These are phyloP conservation scores for Hortiboletus rubellus DNA, from an alignment of 1,284 basidiomycete genomes.

Conservation along the genomic window DNA sequence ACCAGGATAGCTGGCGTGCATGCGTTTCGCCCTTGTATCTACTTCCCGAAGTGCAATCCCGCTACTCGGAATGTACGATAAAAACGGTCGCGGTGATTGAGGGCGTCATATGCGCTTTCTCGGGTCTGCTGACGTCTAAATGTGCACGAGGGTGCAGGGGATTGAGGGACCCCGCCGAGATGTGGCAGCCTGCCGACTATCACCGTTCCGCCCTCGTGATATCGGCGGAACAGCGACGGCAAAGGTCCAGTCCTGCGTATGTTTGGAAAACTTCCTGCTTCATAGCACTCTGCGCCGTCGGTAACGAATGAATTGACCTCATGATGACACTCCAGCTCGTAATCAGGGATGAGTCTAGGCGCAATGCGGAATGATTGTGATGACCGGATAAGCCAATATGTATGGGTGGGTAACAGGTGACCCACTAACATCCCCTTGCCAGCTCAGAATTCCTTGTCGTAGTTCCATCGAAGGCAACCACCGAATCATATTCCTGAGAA, in stretches of 20 bases:
- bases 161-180: not conserved
- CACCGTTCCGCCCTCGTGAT: not conserved
- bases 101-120: not conserved
- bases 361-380: slow-evolving; percentile 7
- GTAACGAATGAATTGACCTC: slow-evolving; percentile 8
- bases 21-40: not conserved
- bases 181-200: slow-evolving; percentile 3
- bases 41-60: not conserved
- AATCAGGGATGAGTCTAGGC: not conserved
- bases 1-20: not conserved
- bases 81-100: not conserved
- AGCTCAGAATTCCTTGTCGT: not conserved
- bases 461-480: not conserved
- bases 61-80: not conserved
- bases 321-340: not conserved
- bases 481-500: not conserved
- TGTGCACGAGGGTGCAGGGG: not conserved
- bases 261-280: not conserved
- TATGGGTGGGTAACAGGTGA: not conserved
- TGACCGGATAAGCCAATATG: not conserved
- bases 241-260: not conserved
- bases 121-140: not conserved
- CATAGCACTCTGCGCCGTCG: slow-evolving; percentile 6
- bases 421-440: not conserved
- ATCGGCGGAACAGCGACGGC: slow-evolving; percentile 1